These are phyloP conservation scores for Escovopsis weberi DNA, from an alignment of 2,329 filamentous ascomycete species.

Conservation along the genomic window DNA sequence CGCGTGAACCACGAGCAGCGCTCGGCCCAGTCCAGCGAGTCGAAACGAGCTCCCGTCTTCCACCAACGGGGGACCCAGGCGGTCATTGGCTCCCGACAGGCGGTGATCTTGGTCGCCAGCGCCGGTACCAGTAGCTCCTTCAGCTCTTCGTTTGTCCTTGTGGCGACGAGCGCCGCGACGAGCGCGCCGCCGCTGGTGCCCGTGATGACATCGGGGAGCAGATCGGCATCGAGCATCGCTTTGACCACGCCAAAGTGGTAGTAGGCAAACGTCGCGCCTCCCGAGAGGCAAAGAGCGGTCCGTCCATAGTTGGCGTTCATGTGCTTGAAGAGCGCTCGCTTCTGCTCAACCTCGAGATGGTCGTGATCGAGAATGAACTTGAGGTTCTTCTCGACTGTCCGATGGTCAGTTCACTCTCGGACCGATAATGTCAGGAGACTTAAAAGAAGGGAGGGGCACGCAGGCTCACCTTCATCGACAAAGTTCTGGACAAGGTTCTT, in stretches of 20 bases:
- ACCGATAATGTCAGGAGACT: too few relatives aligned
- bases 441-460: not conserved
- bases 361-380: slow-evolving; percentile 53
- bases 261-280: slow-evolving; percentile 88
- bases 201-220: slow-evolving; percentile 87
- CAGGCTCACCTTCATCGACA: slow-evolving; percentile 57
- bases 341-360: slow-evolving; percentile 56
- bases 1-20: slow-evolving; percentile 79
- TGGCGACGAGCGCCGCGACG: slow-evolving; percentile 74
- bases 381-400: slow-evolving; percentile 47
- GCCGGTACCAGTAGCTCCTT: slow-evolving; percentile 74
- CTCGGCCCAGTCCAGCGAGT: slow-evolving; percentile 80
- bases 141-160: slow-evolving; percentile 82
- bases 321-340: slow-evolving; percentile 72
- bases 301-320: slow-evolving; percentile 82
- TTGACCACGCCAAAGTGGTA: slow-evolving; percentile 93
- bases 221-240: slow-evolving; percentile 70
- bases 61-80: slow-evolving; percentile 80
- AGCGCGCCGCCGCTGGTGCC: slow-evolving; percentile 91
- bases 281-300: slow-evolving; percentile 83
- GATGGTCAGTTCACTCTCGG: not conserved
- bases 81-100: slow-evolving; percentile 63
- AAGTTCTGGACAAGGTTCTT: slow-evolving; percentile 87
- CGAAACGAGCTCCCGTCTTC: slow-evolving; percentile 84
- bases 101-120: slow-evolving; percentile 70